Percentiles rank a stretch among this genome's conserved stretches.
These are phyloP conservation scores for Colletotrichum eremochloae DNA, from an alignment of 2,329 filamentous ascomycete species.

Conservation along the genomic window DNA sequence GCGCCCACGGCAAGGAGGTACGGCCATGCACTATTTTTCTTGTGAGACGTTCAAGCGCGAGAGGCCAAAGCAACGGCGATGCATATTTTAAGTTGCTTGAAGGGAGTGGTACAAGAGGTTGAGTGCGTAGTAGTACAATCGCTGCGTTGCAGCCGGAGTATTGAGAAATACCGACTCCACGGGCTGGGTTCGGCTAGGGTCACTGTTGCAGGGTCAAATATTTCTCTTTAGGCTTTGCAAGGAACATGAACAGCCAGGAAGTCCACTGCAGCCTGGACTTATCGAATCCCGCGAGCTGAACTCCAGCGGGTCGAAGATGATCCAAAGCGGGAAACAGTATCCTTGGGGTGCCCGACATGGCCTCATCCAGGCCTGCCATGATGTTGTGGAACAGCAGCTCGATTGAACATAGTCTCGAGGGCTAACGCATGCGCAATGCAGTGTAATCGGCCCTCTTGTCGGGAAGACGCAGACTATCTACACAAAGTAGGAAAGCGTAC, in stretches of 20 bases:
- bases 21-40: background rate
- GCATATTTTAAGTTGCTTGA: background rate
- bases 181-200: constrained; percentile 1
- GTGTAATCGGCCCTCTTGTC: constrained; percentile 16
- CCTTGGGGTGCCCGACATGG: background rate
- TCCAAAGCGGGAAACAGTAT: constrained; percentile 12
- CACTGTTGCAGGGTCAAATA: background rate
- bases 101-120: background rate
- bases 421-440: constrained; percentile 35
- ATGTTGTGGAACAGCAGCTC: constrained; percentile 19
- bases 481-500: background rate
- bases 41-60: background rate
- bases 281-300: background rate
- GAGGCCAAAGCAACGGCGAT: background rate
- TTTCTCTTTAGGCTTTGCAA: background rate
- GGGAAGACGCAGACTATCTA: background rate
- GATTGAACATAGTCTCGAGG: constrained; percentile 4
- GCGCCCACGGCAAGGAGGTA: background rate
- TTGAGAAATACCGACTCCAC: constrained; percentile 2
- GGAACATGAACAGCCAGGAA: constrained; percentile 8
- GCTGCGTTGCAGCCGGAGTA: background rate
- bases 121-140: background rate
- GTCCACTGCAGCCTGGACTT: background rate
- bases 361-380: constrained; percentile 26
- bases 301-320: background rate